A percentile compares a stretch with the other conserved stretches of the same genome.
These are phyloP conservation scores for Ascochyta fabae DNA, from an alignment of 2,329 filamentous ascomycete genomes.

Conservation along the genomic window DNA sequence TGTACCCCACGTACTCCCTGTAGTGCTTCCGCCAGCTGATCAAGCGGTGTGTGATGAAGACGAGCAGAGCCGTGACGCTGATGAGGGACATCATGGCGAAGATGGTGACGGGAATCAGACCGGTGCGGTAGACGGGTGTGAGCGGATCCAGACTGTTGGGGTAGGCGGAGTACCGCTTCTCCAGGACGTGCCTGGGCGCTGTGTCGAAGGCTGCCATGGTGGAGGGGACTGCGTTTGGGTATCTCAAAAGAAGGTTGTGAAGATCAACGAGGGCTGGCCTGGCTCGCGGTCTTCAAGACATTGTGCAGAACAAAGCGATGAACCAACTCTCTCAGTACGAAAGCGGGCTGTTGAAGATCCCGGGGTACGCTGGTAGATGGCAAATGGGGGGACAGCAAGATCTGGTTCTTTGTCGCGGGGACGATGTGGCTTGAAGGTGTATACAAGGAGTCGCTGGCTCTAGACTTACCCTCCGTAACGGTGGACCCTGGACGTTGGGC, in stretches of 20 bases:
- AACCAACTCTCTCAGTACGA: constrained; percentile 1
- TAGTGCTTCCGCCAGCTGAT: constrained; percentile 58
- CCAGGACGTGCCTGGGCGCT: constrained; percentile 15
- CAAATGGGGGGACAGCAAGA: not conserved
- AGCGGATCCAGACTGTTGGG: constrained; percentile 45
- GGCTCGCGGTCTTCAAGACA: constrained; percentile 23
- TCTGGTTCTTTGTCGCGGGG: constrained; percentile 9
- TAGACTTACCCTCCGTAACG: not conserved
- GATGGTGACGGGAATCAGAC: constrained; percentile 56
- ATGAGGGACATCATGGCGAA: constrained; percentile 57
- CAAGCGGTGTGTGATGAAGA: constrained; percentile 60
- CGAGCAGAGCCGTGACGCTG: constrained; percentile 52
- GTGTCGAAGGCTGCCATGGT: constrained; percentile 22
- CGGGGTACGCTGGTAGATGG: not conserved
- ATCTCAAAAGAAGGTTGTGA: not conserved
- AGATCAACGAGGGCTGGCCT: constrained; percentile 1
- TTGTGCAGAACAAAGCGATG: constrained; percentile 20
- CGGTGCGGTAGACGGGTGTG: constrained; percentile 40
- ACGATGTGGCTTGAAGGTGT: constrained; percentile 16
- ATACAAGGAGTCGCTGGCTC: constrained; percentile 8
- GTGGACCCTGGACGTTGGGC: not conserved
- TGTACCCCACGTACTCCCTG: constrained; percentile 59
- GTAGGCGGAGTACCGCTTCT: constrained; percentile 26
- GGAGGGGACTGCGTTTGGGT: not conserved
- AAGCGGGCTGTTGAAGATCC: constrained; percentile 1